Evolutionary conservation across 768 basidiomycete genomes (phyloP).

Genomic region (Pholiota conissans): DNA sequence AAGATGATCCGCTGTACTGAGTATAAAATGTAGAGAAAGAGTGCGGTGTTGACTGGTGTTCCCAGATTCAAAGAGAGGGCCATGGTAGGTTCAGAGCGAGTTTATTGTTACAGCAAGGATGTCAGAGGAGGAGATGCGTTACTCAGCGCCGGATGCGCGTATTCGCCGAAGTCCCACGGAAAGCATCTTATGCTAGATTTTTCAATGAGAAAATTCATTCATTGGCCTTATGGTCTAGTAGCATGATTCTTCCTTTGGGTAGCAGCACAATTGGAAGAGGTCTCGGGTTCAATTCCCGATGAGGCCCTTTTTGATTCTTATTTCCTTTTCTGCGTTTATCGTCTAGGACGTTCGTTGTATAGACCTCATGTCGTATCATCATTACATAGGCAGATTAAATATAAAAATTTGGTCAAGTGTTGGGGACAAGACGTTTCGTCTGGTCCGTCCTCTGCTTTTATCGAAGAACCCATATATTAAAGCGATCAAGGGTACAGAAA

Average conservation of each 20-base stretch:
- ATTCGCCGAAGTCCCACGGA: background rate
- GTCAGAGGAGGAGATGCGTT: background rate
- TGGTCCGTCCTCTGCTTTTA: no score
- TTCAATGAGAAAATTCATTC: background rate
- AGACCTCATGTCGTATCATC: no score
- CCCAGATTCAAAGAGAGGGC: constrained; percentile 49
- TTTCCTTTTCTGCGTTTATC: background rate
- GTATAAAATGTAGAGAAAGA: constrained; percentile 79
- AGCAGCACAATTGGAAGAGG: constrained; percentile 16
- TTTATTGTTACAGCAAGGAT: no score
- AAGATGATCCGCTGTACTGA: constrained; percentile 73
- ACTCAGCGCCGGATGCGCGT: background rate
- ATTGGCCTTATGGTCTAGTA: constrained; percentile 27
- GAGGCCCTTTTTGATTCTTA: constrained; percentile 6
- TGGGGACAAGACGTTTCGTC: no score
- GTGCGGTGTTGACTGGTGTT: constrained; percentile 78
- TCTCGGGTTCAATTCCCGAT: constrained; percentile 21
- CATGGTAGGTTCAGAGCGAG: constrained; percentile 24
- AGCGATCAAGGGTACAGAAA: no score
- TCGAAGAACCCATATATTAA: no score
- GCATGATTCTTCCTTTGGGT: constrained; percentile 26
- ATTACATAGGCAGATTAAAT: no score
- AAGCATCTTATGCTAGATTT: background rate
- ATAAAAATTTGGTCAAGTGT: no score
- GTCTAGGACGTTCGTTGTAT: no score